Evolutionary conservation across 148 eudicot genomes (phyloP).

Genomic region (Pouteria glomerata): DNA sequence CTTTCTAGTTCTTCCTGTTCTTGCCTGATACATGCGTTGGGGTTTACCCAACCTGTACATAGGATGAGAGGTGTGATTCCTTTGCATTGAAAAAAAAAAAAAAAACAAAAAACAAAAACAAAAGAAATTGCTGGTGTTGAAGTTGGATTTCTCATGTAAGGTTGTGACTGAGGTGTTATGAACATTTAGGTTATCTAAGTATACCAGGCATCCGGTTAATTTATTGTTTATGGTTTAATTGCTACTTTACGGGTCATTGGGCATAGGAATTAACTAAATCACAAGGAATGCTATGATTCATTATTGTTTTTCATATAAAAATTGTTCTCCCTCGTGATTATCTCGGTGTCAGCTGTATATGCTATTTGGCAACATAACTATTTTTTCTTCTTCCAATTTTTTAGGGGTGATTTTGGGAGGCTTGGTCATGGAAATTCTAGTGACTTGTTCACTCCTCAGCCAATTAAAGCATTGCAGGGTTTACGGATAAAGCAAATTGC

Average conservation of each 20-base stretch:
- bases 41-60: too few species aligned
- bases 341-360: neutral
- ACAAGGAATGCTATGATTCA: neutral
- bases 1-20: too few species aligned
- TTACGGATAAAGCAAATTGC: conserved; percentile 82
- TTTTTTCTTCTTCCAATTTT: neutral
- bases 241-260: neutral
- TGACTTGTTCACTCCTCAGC: conserved; percentile 86
- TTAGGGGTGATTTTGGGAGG: conserved; percentile 99
- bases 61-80: too few species aligned
- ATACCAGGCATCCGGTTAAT: neutral
- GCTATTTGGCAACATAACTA: neutral
- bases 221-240: neutral
- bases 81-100: too few species aligned
- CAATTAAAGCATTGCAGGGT: conserved; percentile 73
- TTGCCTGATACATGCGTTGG: too few species aligned
- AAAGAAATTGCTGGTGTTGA: too few species aligned
- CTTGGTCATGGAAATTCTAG: conserved; percentile 97
- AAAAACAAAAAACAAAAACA: too few species aligned
- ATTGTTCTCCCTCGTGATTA: neutral
- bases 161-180: neutral
- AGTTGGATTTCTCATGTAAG: neutral
- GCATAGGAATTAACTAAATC: neutral
- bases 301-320: neutral
- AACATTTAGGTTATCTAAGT: neutral